These are phyloP conservation scores for Cutaneotrichosporon dermatis DNA, from an alignment of 1,284 basidiomycete genomes.

Conservation along the genomic window DNA sequence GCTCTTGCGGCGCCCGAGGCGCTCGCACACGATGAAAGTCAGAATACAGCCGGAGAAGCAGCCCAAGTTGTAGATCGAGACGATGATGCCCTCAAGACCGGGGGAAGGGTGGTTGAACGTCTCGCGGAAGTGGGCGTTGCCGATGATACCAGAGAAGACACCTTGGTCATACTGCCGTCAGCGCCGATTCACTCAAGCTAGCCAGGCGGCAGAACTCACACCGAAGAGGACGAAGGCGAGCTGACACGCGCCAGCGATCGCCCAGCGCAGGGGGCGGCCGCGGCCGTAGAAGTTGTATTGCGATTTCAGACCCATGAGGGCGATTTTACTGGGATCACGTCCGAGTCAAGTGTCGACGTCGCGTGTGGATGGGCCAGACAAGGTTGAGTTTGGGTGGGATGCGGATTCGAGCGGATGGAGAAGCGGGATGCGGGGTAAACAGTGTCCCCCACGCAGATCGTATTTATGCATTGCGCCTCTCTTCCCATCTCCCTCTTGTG, in stretches of 20 bases:
- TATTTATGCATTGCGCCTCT: neutral
- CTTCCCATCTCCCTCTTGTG: no score
- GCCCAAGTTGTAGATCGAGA: slow-evolving; percentile 18
- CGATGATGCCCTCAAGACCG: slow-evolving; percentile 14
- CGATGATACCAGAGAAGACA: slow-evolving; percentile 11
- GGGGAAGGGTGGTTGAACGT: slow-evolving; percentile 9
- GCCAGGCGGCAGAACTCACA: neutral
- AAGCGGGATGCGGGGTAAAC: neutral
- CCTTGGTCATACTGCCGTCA: slow-evolving; percentile 9
- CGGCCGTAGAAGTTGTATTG: slow-evolving; percentile 6
- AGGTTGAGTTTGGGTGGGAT: neutral
- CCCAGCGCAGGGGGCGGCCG: slow-evolving; percentile 5
- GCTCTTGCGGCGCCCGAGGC: slow-evolving; percentile 9
- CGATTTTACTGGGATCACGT: no score
- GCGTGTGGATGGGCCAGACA: no score
- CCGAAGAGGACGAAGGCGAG: slow-evolving; percentile 9
- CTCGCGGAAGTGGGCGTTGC: slow-evolving; percentile 13
- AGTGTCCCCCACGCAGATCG: neutral
- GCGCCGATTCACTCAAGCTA: neutral
- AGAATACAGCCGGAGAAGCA: slow-evolving; percentile 14
- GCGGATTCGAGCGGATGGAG: neutral
- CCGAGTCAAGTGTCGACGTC: no score
- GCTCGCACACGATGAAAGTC: slow-evolving; percentile 9
- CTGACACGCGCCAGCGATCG: slow-evolving; percentile 6
- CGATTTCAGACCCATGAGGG: neutral